Percentiles rank a stretch among this genome's conserved stretches.
Conservation (phyloP, 2,329 filamentous ascomycete genomes). For the Paracoccidioides brasiliensis region DNA sequence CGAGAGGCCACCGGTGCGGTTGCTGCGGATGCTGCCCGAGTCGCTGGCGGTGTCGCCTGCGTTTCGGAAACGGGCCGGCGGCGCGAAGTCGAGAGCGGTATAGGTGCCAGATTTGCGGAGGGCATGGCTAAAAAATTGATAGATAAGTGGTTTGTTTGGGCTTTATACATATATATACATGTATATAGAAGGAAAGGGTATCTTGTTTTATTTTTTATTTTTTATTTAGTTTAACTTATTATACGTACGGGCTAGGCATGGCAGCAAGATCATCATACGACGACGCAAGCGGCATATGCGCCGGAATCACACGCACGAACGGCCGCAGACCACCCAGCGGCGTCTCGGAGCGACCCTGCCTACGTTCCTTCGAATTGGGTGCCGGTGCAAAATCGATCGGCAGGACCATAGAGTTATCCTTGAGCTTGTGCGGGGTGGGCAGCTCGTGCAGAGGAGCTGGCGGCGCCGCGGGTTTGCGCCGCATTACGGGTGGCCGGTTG, state of each 20-base stretch:
- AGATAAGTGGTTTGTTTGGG: neutral
- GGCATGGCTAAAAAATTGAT: slow-evolving; percentile 25
- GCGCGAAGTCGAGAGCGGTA: slow-evolving; percentile 38
- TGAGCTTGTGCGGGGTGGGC: slow-evolving; percentile 74
- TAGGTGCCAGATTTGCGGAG: slow-evolving; percentile 38
- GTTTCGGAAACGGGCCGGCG: slow-evolving; percentile 35
- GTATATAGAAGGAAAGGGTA: neutral
- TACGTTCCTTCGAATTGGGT: slow-evolving; percentile 50
- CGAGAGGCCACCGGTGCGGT: slow-evolving; percentile 60
- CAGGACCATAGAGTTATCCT: slow-evolving; percentile 64
- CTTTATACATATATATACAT: neutral
- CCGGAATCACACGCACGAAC: slow-evolving; percentile 60
- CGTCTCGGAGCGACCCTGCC: slow-evolving; percentile 52
- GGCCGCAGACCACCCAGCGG: slow-evolving; percentile 47
- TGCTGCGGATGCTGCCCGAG: slow-evolving; percentile 46
- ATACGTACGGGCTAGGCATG: slow-evolving; percentile 81
- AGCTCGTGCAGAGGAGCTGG: slow-evolving; percentile 61
- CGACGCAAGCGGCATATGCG: slow-evolving; percentile 65
- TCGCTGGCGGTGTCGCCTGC: slow-evolving; percentile 29
- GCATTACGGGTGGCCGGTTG: slow-evolving; percentile 33
- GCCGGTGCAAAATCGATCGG: slow-evolving; percentile 82
- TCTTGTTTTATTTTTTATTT: no score
- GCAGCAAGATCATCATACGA: slow-evolving; percentile 75
- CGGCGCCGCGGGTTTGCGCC: slow-evolving; percentile 54
- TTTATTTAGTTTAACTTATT: no score